Evolutionary conservation across 176 grass and related monocot genomes (phyloP), one percentile per base, ranked within the genome.

Genomic region (Neostapfia colusana): DNA sequence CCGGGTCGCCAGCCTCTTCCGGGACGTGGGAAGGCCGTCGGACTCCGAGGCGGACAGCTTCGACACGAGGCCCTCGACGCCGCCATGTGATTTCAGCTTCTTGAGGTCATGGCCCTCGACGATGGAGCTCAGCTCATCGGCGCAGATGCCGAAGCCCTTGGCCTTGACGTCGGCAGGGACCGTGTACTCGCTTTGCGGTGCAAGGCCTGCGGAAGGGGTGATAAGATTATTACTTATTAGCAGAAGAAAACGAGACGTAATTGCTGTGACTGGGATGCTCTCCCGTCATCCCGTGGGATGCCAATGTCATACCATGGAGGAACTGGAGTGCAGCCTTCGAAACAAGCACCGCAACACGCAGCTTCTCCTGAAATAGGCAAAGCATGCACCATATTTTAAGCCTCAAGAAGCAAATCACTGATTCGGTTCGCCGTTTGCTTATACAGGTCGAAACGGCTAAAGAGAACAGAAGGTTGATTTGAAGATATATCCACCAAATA

Each of bases 261-360:
- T 72, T 49, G 45, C 10, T 80, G 40, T n/a, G 27, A 26, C 40
- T 74, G 0, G 36, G 13, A 75, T 53, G 41, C 24, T n/a, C n/a
- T n/a, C n/a, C n/a, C n/a, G n/a, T n/a, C n/a, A n/a, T 7, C 27
- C 18, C 2, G 44, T 46, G 44, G 13, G 44, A 46, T 16, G 44
- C 2, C 31, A 31, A 31, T 80, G 25, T 46, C 62, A 35, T 93
- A 97, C 93, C 84, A 38, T 93, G 75, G 37, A 93, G 82, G 73
- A 97, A 97, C 77, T 93, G 93, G 69, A 97, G 86, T 67, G 93
- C 90, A 78, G 93, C 93, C 91, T 93, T 97, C 13, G 93, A 97
- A 80, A 97, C 93, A 73, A 97, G 87, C 28, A 97, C 93, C 39
- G 93, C 93, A 40, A 97, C 90, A 48, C 90, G 88, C 65, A 93